Base-by-base conservation (phyloP, 2,329 filamentous ascomycete species). In the Aspergillus vadensis region DNA sequence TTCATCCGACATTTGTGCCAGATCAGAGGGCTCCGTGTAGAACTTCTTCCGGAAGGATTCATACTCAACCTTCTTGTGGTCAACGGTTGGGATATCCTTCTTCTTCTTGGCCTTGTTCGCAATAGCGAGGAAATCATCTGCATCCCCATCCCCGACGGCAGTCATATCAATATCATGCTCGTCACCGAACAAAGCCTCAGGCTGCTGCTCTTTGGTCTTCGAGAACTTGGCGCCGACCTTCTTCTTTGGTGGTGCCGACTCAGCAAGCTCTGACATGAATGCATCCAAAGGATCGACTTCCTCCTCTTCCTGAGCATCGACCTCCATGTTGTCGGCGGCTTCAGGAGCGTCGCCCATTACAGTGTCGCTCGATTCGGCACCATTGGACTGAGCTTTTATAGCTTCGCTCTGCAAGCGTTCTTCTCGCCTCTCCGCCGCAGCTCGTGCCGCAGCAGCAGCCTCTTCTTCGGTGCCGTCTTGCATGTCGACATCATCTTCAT, bases 271-370 rank as follows among this genome's bases (percentile, higher is more conserved):
- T 55, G 88, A 89, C 95, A 99, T 99, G 80, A 96, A 99, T n/a
- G 92, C 94, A 79, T 99, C 95, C 39, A 99, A 81, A 7, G 95
- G 92, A 74, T 99, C 95, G 38, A 95, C 86, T 49, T 92, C 91
- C 57, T 92, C 77, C 41, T 62, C 71, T 23, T 72, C 63, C 32
- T 64, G 47, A 4, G 64, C 69, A 27, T 75, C 73, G 5, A 70
- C 64, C 21, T 80, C 77, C 67, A 79, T 79, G 43, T 77, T 78
- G 62, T 76, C 72, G 27, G 32, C 32, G 32, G 70, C 63, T 39
- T 78, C 75, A 23, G 74, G 72, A 17, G 74, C 76, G 63, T 83
- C 81, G 62, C 73, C 70, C 74, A 80, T 79, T 48, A 69, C 59
- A 15, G 74, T 67, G 62, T 88, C 83, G 70, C 82, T 70, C 60